Conservation (phyloP, 495 filamentous ascomycete species). For the Immersiella caudata region DNA sequence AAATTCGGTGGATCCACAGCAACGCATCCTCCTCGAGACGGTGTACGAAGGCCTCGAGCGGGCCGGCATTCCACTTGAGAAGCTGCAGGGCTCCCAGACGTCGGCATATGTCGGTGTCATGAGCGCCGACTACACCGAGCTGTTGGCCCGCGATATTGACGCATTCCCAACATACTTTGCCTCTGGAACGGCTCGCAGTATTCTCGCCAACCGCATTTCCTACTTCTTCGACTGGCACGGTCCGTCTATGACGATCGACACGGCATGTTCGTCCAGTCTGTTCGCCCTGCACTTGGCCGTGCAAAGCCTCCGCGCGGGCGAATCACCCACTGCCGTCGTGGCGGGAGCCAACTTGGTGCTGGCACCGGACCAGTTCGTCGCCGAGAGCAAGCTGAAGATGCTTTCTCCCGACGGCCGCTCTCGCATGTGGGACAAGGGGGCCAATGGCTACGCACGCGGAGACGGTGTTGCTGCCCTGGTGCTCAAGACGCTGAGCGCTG, state of each 20-base stretch:
- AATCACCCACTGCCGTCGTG: conserved; percentile 43
- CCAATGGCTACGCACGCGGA: conserved; percentile 64
- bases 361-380: conserved; percentile 14
- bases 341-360: conserved; percentile 35
- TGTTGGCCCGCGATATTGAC: conserved; percentile 25
- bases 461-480: conserved; percentile 59
- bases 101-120: conserved; percentile 75
- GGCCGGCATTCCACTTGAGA: conserved; percentile 70
- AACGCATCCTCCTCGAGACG: conserved; percentile 71
- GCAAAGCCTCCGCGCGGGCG: conserved; percentile 44
- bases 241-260: conserved; percentile 42
- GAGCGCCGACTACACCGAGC: conserved; percentile 69
- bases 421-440: conserved; percentile 41
- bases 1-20: conserved; percentile 63
- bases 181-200: conserved; percentile 27
- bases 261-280: conserved; percentile 49
- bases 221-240: conserved; percentile 51
- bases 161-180: conserved; percentile 29
- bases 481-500: conserved; percentile 57
- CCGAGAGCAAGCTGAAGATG: conserved; percentile 7
- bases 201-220: conserved; percentile 54
- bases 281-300: conserved; percentile 42
- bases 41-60: conserved; percentile 82
- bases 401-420: conserved; percentile 28
- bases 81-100: conserved; percentile 67